Conservation (phyloP, 495 filamentous ascomycete species). For the Xylona heveae region DNA sequence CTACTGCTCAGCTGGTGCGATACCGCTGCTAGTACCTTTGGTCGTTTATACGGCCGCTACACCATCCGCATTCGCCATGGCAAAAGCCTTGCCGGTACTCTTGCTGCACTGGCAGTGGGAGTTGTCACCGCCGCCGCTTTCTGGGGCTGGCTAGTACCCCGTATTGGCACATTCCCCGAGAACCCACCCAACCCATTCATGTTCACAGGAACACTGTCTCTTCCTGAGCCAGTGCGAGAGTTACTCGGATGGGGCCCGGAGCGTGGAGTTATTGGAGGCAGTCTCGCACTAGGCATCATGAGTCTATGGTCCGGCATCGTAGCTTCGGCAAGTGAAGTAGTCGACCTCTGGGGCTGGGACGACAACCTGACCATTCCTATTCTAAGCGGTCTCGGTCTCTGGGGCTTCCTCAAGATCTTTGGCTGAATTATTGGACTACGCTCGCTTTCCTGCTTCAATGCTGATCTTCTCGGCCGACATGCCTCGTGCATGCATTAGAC, state of each 20-base stretch:
- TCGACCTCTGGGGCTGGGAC: conserved; percentile 82
- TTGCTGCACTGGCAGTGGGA: conserved; percentile 66
- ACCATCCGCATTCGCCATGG: conserved; percentile 66
- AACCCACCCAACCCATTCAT: conserved; percentile 51
- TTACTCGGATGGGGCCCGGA: conserved; percentile 18
- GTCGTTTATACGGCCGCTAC: conserved; percentile 67
- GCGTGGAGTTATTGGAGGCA: conserved; percentile 34
- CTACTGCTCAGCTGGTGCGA: conserved; percentile 94
- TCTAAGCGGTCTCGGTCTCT: conserved; percentile 73
- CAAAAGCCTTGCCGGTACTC: conserved; percentile 77
- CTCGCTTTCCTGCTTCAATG: too few relatives aligned
- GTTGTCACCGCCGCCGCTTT: conserved; percentile 62
- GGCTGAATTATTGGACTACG: too few relatives aligned
- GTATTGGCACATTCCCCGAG: conserved; percentile 39
- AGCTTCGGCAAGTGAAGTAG: conserved; percentile 70
- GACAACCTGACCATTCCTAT: conserved; percentile 95
- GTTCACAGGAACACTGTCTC: conserved; percentile 51
- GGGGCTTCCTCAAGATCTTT: conserved; percentile 86
- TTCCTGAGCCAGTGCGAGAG: conserved; percentile 27
- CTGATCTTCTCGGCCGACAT: too few relatives aligned
- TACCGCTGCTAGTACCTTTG: conserved; percentile 85
- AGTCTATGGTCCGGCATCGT: conserved; percentile 72
- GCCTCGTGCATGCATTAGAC: too few relatives aligned
- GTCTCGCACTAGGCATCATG: conserved; percentile 60
- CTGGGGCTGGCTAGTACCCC: conserved; percentile 69